These are phyloP conservation scores for Polytolypa hystricis DNA, from an alignment of 2,329 filamentous ascomycete genomes.

Conservation along the genomic window DNA sequence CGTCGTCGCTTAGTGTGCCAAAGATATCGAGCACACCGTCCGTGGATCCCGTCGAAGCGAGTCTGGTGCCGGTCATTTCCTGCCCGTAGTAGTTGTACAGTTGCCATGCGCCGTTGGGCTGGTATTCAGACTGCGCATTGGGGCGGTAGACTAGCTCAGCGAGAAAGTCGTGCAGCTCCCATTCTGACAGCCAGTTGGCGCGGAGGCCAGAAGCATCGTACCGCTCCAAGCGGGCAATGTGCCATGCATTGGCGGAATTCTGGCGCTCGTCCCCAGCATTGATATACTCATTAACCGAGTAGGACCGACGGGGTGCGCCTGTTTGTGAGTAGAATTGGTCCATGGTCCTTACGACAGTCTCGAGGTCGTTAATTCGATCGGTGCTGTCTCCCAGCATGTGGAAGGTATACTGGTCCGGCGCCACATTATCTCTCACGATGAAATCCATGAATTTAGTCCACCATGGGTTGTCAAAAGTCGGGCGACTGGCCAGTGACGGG, in stretches of 20 bases:
- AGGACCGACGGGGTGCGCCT: too few species aligned
- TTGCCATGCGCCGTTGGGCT: constrained; percentile 32
- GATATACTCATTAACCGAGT: constrained; percentile 46
- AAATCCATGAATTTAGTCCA: constrained; percentile 30
- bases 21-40: constrained; percentile 29
- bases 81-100: constrained; percentile 35
- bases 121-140: constrained; percentile 23
- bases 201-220: constrained; percentile 31
- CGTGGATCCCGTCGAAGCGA: constrained; percentile 22
- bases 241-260: constrained; percentile 31
- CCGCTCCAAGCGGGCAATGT: constrained; percentile 38
- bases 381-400: constrained; percentile 31
- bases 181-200: constrained; percentile 35
- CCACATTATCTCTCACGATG: constrained; percentile 25
- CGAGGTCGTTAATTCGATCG: too few species aligned
- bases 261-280: constrained; percentile 31
- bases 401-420: constrained; percentile 37
- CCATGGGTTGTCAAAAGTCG: constrained; percentile 26
- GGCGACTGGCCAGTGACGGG: constrained; percentile 27
- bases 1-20: constrained; percentile 19
- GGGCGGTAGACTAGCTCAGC: constrained; percentile 30
- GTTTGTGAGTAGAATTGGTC: too few species aligned
- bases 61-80: constrained; percentile 33
- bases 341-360: too few species aligned
- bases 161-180: constrained; percentile 35